Conservation (phyloP, 495 filamentous ascomycete species). For the Paragyromitra xinjiangensis region DNA sequence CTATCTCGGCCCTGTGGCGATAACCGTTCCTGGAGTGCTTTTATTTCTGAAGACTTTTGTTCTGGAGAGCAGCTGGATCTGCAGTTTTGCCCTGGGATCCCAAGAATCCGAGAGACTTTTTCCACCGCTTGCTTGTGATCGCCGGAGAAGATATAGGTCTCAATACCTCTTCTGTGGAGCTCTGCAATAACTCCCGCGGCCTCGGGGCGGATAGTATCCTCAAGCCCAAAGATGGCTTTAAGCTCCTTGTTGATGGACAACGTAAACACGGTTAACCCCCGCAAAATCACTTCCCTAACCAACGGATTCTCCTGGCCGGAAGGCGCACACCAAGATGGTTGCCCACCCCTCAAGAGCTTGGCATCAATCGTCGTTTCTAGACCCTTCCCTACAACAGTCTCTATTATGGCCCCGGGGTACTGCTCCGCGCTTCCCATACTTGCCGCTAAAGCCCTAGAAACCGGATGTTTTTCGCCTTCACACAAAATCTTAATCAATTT, state of each 20-base stretch:
- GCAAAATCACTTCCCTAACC: conserved; percentile 61
- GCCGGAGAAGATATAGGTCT: conserved; percentile 73
- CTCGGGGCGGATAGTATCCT: conserved; percentile 69
- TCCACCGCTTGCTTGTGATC: conserved; percentile 71
- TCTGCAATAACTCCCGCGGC: conserved; percentile 62
- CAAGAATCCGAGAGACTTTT: conserved; percentile 64
- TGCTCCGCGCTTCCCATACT: conserved; percentile 51
- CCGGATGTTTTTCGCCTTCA: conserved; percentile 70
- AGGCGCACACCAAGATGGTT: conserved; percentile 66
- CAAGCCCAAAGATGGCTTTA: conserved; percentile 68
- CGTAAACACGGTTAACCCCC: conserved; percentile 70
- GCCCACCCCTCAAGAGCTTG: conserved; percentile 66
- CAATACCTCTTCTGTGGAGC: conserved; percentile 67
- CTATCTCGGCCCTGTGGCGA: not conserved
- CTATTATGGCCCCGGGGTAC: conserved; percentile 18
- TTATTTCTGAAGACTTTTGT: conserved; percentile 50
- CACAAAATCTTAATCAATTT: conserved; percentile 63
- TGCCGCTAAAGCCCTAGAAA: conserved; percentile 70
- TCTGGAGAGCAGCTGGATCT: conserved; percentile 48
- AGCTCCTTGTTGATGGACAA: conserved; percentile 66
- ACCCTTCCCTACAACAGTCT: conserved; percentile 66
- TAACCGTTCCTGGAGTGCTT: conserved; percentile 32
- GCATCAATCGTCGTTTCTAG: conserved; percentile 59
- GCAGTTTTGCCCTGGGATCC: conserved; percentile 60
- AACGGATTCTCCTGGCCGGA: conserved; percentile 56